Evolutionary conservation across 257 asterid genomes (phyloP).

Genomic region (Salvia splendens): DNA sequence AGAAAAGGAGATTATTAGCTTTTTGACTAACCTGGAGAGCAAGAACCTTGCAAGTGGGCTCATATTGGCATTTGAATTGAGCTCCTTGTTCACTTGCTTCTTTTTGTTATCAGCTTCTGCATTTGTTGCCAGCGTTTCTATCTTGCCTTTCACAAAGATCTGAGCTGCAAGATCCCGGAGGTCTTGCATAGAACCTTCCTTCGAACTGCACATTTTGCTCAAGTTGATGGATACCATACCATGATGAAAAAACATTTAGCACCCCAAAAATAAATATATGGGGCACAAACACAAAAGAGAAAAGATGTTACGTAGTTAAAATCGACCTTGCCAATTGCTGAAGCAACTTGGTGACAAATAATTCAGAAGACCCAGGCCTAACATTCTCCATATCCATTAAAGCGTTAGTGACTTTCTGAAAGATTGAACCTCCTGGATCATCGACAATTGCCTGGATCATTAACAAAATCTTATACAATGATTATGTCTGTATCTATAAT

Average conservation of each 20-base stretch:
- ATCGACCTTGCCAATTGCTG: conserved; percentile 82
- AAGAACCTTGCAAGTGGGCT: conserved; percentile 96
- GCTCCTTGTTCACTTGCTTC: conserved; percentile 72
- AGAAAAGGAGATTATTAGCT: background rate
- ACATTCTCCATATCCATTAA: conserved; percentile 77
- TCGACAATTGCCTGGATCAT: conserved; percentile 52
- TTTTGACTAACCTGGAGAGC: conserved; percentile 84
- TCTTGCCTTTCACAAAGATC: conserved; percentile 60
- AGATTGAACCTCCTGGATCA: conserved; percentile 59
- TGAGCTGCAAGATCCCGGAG: conserved; percentile 79
- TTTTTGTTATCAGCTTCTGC: conserved; percentile 67
- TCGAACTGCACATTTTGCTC: conserved; percentile 60
- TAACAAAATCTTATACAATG: no score
- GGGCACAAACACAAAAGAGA: background rate
- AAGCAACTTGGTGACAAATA: conserved; percentile 72
- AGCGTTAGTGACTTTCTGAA: conserved; percentile 61
- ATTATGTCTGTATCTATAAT: no score
- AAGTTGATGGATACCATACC: conserved; percentile 23
- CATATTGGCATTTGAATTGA: conserved; percentile 73
- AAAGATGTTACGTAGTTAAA: conserved; percentile 22
- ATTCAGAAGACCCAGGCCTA: conserved; percentile 80
- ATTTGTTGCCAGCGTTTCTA: conserved; percentile 50
- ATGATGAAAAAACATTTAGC: conserved; percentile 21
- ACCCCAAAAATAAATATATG: background rate
- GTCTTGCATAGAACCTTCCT: conserved; percentile 76